Evolutionary conservation across 805 yeast genomes (phyloP), one percentile per base, ranked within the genome.

Genomic region (Groenewaldozyma salmanticensis): DNA sequence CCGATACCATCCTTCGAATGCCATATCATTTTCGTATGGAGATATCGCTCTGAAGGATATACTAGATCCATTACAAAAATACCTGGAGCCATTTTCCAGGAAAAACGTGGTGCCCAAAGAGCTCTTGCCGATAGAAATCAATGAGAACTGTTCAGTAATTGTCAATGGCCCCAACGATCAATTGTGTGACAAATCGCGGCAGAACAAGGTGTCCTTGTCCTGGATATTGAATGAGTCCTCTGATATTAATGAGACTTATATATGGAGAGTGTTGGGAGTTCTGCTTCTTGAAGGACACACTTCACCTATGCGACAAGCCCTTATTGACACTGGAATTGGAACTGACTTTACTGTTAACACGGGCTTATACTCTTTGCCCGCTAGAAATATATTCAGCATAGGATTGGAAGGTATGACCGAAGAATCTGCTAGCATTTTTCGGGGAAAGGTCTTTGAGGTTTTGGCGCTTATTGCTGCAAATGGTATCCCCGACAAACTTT

Each of bases 1-100:
- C 2, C 74, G 81, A 52, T 92, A 92, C 59, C 96, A 88, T 57
- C 96, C 98, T 2, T 80, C 94, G 1, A 92, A 90, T 59, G 75
- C 94, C 2, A 75, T 70, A 52, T 81, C 95, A 0, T 87, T 79
- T 60, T 81, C 96, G 0, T 92, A 92, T 57, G 97, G 98, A 31
- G 72, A 78, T 39, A 68, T 86, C 37, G 76, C 88, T 0, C 62
- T 88, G 44, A 60, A 57, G 0, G 72, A 69, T 15, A 85, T 83
- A 43, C 65, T 88, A 45, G 57, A 67, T 38, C 73, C 71, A 44
- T 59, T 87, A 35, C 65, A 79, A 48, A 59, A 66, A 13, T 70
- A 69, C 39, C 77, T 41, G 31, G 47, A 64, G 81, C 48, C 47
- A 17, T 38, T 39, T 33, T 33, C 69, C 64, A 45, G 63, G 81